Base-by-base conservation (phyloP, 202 grass and related monocot genomes). In the Carex arenaria region DNA sequence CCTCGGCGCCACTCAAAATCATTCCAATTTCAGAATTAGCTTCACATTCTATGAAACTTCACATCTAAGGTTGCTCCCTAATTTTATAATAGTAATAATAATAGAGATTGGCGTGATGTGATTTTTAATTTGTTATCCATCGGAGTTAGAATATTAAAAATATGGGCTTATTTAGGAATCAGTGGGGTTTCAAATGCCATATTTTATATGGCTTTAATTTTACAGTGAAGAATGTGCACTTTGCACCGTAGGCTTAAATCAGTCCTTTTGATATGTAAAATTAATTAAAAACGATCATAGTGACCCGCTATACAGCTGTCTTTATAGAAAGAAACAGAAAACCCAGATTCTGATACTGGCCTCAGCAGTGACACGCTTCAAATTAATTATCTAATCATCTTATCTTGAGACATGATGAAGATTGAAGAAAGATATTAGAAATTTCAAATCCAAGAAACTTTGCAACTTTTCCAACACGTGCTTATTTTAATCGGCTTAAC, bases 11-110 rank as follows among this genome's bases (percentile, higher is more conserved):
- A 51, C 64, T 20, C 53, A 69, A 54, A 36, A 51, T 22, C 64
- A 54, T 82, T 67, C 80, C 64, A 53, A 32, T 67, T 82, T 54
- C 2, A 56, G 62, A 67, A 82, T 69, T 17, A 67, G 49, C 30
- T 1, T 67, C 14, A 51, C 64, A 54, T 67, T 67, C n/a, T 82
- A 9, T 65, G 34, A 78, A 54, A 38, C 80, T 82, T 82, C 4
- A 15, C 52, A 67, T 68, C 61, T 38, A 82, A 82, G 80, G 49
- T 54, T 67, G 22, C 43, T 23, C 80, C 61, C 17, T 17, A n/a
- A 38, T 32, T 76, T 57, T 26, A 77, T 57, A n/a, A 49, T 72
- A 8, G 4, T 13, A 10, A 70, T 40, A 70, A n/a, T 18, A 77
- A n/a, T 78, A 10, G 73, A n/a, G 73, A 38, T 78, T 78, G 31